A percentile compares a stretch with the other conserved stretches of the same genome.
Conservation (phyloP, 2,329 filamentous ascomycete species). For the Fusarium udum region DNA sequence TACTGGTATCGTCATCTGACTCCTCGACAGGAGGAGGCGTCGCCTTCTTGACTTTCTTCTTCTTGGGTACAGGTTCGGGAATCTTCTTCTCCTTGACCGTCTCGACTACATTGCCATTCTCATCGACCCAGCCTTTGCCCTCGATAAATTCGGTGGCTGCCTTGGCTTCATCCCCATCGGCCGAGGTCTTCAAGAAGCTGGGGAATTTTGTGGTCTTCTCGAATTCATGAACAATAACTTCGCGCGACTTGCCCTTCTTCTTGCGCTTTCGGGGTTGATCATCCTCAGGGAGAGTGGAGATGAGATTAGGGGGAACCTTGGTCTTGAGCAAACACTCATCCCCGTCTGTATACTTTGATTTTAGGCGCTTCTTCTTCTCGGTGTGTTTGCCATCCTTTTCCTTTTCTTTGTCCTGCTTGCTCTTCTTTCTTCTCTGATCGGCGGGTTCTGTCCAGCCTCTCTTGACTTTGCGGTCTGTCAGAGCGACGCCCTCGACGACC, state of each 20-base stretch:
- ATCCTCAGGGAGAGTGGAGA: constrained; percentile 54
- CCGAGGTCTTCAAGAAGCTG: constrained; percentile 74
- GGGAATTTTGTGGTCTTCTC: constrained; percentile 84
- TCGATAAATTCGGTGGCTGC: constrained; percentile 74
- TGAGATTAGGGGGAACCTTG: constrained; percentile 65
- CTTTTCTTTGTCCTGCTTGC: constrained; percentile 57
- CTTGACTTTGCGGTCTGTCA: constrained; percentile 83
- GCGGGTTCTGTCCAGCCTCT: constrained; percentile 85
- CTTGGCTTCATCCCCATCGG: constrained; percentile 43
- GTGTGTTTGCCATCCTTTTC: constrained; percentile 61
- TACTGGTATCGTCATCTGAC: constrained; percentile 46
- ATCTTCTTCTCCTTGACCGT: constrained; percentile 52
- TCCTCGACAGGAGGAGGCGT: constrained; percentile 35
- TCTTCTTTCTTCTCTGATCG: constrained; percentile 58
- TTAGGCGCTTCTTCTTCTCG: constrained; percentile 66
- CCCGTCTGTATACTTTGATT: constrained; percentile 82
- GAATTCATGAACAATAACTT: constrained; percentile 87
- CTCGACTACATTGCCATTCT: constrained; percentile 79
- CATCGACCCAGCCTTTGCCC: constrained; percentile 88
- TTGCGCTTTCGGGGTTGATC: constrained; percentile 65
- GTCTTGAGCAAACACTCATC: constrained; percentile 89
- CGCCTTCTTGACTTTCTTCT: constrained; percentile 38
- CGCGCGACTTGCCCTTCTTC: constrained; percentile 59
- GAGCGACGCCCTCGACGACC: constrained; percentile 71
- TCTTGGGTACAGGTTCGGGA: constrained; percentile 30